A percentile compares a stretch with the other conserved stretches of the same genome.
Conservation (phyloP, 371 early-diverging fungal genomes). For the Mucor racemosus region DNA sequence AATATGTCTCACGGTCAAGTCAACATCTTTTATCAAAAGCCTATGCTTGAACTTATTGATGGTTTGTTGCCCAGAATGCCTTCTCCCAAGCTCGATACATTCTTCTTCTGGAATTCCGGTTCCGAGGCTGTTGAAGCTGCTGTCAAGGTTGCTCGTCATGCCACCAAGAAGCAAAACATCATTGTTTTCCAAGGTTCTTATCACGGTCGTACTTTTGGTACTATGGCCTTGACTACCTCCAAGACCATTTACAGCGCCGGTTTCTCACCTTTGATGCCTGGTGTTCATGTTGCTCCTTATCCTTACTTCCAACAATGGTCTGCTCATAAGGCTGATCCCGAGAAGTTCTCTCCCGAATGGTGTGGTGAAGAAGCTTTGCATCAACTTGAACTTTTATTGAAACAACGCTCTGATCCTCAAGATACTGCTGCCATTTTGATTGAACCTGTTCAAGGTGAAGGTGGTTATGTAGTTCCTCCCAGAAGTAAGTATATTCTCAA, state of each 20-base stretch:
- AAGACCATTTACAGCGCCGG: conserved; percentile 60
- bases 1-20: conserved; percentile 59
- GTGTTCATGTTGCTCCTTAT: conserved; percentile 58
- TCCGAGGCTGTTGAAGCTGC: conserved; percentile 66
- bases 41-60: conserved; percentile 59
- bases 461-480: conserved; percentile 81
- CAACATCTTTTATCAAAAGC: conserved; percentile 60
- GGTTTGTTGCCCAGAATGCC: conserved; percentile 56
- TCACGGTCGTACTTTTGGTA: conserved; percentile 65
- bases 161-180: conserved; percentile 61
- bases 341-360: conserved; percentile 45
- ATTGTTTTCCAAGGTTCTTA: conserved; percentile 60
- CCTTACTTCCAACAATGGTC: conserved; percentile 60
- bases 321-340: conserved; percentile 47
- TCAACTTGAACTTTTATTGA: conserved; percentile 54
- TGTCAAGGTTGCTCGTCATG: conserved; percentile 61
- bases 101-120: conserved; percentile 66
- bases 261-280: conserved; percentile 62
- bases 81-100: conserved; percentile 49
- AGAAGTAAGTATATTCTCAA: conserved; percentile 31
- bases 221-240: conserved; percentile 62
- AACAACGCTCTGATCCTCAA: conserved; percentile 52
- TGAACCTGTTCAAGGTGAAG: conserved; percentile 86
- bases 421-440: conserved; percentile 78
- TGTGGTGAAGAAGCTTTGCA: conserved; percentile 52